Evolutionary conservation across 2,329 filamentous ascomycete genomes (phyloP).

Genomic region (Didymella exigua): DNA sequence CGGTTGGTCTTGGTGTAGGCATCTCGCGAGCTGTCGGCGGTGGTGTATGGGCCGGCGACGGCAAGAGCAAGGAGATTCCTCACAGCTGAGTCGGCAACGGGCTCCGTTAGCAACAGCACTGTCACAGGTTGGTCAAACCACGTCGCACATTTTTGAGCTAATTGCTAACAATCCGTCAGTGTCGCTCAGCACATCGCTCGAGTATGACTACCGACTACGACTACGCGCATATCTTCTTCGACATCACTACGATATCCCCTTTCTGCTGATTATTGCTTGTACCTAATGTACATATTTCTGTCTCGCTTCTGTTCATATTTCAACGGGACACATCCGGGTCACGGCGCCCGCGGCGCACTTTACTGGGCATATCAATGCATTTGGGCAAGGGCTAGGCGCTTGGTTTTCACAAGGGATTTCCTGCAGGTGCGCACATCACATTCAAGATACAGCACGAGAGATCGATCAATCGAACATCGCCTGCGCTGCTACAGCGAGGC

Average conservation of each 20-base stretch:
- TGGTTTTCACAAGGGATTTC: constrained; percentile 9
- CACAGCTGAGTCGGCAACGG: constrained; percentile 22
- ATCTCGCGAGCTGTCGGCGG: constrained; percentile 57
- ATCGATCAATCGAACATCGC: constrained; percentile 4
- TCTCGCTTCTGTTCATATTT: constrained; percentile 12
- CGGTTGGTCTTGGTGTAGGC: constrained; percentile 56
- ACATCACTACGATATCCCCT: constrained; percentile 23
- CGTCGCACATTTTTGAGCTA: not conserved
- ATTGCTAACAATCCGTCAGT: constrained; percentile 6
- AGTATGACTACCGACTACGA: constrained; percentile 6
- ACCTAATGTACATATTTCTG: constrained; percentile 26
- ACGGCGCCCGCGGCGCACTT: constrained; percentile 17
- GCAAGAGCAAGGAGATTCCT: constrained; percentile 46
- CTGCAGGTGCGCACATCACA: constrained; percentile 3
- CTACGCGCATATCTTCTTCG: constrained; percentile 5
- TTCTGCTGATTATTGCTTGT: constrained; percentile 19
- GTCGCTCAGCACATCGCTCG: constrained; percentile 7
- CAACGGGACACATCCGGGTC: constrained; percentile 3
- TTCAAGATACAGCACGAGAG: constrained; percentile 7
- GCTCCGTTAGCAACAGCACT: constrained; percentile 10
- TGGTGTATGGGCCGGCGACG: constrained; percentile 52
- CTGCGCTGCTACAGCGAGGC: constrained; percentile 8
- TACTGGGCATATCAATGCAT: constrained; percentile 16
- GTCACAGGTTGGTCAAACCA: constrained; percentile 16
- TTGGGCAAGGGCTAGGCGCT: constrained; percentile 12